Conservation (phyloP, 345 rosid genomes). For the Murraya koenigii region DNA sequence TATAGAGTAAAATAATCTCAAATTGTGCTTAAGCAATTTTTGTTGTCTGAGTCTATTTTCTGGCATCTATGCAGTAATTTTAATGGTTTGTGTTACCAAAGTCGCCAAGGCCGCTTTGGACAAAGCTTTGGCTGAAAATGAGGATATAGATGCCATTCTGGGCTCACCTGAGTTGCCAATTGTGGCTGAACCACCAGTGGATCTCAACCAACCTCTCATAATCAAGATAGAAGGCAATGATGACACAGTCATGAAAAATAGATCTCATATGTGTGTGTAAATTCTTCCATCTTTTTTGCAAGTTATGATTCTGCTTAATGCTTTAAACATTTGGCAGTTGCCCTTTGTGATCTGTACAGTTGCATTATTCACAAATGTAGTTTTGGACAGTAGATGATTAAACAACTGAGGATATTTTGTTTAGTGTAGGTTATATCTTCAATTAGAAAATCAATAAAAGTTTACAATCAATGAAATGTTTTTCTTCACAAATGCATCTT, state of each 20-base stretch:
- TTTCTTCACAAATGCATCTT: not conserved
- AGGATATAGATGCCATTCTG: conserved; percentile 41
- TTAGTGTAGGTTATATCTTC: not conserved
- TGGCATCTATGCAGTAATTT: conserved; percentile 52
- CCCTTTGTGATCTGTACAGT: conserved; percentile 36
- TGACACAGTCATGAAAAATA: conserved; percentile 38
- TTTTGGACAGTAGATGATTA: conserved; percentile 17
- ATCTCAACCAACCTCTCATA: conserved; percentile 66
- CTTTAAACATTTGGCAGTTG: conserved; percentile 12
- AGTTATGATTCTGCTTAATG: not conserved
- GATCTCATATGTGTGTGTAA: conserved; percentile 27
- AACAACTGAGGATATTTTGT: conserved; percentile 7
- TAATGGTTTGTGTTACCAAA: conserved; percentile 71
- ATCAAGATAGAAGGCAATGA: conserved; percentile 62
- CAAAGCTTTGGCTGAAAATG: conserved; percentile 92
- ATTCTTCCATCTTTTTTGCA: conserved; percentile 25
- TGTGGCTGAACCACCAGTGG: conserved; percentile 34
- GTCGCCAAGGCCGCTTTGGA: conserved; percentile 81
- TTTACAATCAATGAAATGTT: not conserved
- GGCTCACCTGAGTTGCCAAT: conserved; percentile 44
- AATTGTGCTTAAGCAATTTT: conserved; percentile 3
- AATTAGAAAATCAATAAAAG: conserved; percentile 9
- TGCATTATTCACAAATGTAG: conserved; percentile 12
- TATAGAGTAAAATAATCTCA: not conserved
- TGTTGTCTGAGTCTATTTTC: conserved; percentile 8